phyloP scores from a whole-genome alignment of 768 basidiomycete genomes.

The Crepidotus variabilis region DNA sequence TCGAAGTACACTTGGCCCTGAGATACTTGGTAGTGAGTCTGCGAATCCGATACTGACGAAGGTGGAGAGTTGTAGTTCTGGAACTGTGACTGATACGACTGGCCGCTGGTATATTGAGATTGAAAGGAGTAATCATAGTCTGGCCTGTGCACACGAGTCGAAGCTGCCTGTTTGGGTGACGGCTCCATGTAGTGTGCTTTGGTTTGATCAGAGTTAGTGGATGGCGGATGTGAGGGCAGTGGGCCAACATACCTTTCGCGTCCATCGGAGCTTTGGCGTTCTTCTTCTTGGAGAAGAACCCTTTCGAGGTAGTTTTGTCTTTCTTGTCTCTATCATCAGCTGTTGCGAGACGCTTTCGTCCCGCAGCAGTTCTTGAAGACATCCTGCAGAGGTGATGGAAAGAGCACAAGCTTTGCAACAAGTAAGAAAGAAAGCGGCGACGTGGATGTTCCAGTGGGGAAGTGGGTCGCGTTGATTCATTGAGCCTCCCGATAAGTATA shows the following conservation, averaged over 20 bases:
- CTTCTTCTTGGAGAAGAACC: slow-evolving; percentile 16
- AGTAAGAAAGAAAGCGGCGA: not conserved
- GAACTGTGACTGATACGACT: not conserved
- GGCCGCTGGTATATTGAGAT: not conserved
- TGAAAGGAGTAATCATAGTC: not conserved
- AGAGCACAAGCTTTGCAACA: not conserved
- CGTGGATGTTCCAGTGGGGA: not conserved
- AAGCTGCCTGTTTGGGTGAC: not conserved
- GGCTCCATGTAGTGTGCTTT: not conserved
- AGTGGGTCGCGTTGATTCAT: not conserved
- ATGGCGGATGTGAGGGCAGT: not conserved
- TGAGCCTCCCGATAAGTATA: not conserved
- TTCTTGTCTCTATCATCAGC: slow-evolving; percentile 9
- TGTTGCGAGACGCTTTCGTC: slow-evolving; percentile 18
- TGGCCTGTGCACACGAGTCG: not conserved
- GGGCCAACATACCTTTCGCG: not conserved
- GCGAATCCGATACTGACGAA: not conserved
- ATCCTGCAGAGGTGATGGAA: slow-evolving; percentile 9
- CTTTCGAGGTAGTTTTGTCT: slow-evolving; percentile 11
- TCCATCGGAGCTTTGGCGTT: slow-evolving; percentile 9
- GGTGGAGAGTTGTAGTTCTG: not conserved
- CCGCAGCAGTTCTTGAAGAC: slow-evolving; percentile 26
- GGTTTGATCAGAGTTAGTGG: not conserved
- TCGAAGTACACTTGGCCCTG: slow-evolving; percentile 14
- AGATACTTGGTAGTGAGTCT: not conserved